phyloP scores from a whole-genome alignment of 2,329 filamentous ascomycete species.

The Penicillium rolfsii region DNA sequence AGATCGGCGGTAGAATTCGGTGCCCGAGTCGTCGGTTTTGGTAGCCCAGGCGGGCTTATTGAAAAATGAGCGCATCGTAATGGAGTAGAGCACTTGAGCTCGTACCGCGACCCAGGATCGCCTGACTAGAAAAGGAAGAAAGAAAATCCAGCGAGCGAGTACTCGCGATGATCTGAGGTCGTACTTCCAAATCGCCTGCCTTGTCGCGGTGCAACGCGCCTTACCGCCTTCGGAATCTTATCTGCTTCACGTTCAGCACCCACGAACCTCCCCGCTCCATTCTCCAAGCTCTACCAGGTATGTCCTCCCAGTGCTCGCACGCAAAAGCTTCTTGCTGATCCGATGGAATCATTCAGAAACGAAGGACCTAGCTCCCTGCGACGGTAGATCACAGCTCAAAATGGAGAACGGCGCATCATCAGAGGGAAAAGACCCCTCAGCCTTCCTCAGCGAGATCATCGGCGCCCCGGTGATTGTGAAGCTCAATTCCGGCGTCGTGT shows the following conservation, averaged over 20 bases:
- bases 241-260: slow-evolving; percentile 3
- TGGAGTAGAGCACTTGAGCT: background rate
- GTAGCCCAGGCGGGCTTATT: slow-evolving; percentile 58
- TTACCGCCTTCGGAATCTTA: slow-evolving; percentile 15
- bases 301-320: background rate
- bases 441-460: slow-evolving; percentile 92
- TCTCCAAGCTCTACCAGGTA: slow-evolving; percentile 6
- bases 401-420: slow-evolving; percentile 75
- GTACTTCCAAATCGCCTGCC: background rate
- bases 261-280: slow-evolving; percentile 11
- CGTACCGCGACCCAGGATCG: background rate
- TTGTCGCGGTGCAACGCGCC: background rate
- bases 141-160: background rate
- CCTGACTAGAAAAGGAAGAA: background rate
- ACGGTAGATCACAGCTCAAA: slow-evolving; percentile 8
- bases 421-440: slow-evolving; percentile 88
- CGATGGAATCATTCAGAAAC: no score
- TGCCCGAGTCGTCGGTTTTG: slow-evolving; percentile 38
- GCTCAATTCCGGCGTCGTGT: slow-evolving; percentile 96
- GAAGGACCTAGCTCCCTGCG: background rate
- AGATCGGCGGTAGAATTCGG: slow-evolving; percentile 55
- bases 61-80: slow-evolving; percentile 55
- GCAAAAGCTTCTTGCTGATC: background rate
- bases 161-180: background rate
- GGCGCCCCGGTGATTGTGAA: slow-evolving; percentile 94